Evolutionary conservation across 2,329 filamentous ascomycete genomes (phyloP), one percentile per base, ranked within the genome.

Genomic region (Aureobasidium sp.): DNA sequence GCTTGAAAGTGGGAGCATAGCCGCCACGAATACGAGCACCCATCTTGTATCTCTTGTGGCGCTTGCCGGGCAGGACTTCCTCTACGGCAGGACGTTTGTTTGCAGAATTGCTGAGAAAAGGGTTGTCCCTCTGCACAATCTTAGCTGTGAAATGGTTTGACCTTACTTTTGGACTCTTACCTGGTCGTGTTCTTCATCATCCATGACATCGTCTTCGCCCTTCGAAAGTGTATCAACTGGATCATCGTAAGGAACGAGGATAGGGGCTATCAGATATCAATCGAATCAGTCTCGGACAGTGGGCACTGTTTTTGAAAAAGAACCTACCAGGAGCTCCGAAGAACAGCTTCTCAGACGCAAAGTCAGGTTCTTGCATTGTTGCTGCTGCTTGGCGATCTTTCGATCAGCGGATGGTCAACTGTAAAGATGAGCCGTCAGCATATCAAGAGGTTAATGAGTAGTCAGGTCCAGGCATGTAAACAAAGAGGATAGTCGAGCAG

Each of bases 41-140:
- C 25, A 29, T 52, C 32, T 52, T 55, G 48, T 19, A 19, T 24
- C 25, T 44, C 39, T 38, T 37, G 4, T 30, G 25, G 25, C 42
- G 37, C 22, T 49, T 38, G 24, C 8, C 19, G 10, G 51, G 41
- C 8, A 45, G n/a, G n/a, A 54, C 19, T 19, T 38, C 27, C 14
- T 40, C 35, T 5, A 27, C 25, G 32, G 42, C 41, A 7, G 32
- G 32, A 21, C 51, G 51, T 21, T 54, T 47, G 3, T 25, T 39
- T 6, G 51, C 39, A 5, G 2, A 17, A 12, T 32, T 40, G 47
- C 17, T 11, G 16, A 30, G 12, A 34, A 50, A 39, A 1, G 47
- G 47, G 47, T 50, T 52, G 25, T 27, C 14, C 3, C 25, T n/a
- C 47, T 50, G 6, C 24, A 6, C 3, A 7, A 12, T 40, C 4